Conservation (phyloP, 805 yeast genomes). For the Lipomyces chichibuensis region DNA sequence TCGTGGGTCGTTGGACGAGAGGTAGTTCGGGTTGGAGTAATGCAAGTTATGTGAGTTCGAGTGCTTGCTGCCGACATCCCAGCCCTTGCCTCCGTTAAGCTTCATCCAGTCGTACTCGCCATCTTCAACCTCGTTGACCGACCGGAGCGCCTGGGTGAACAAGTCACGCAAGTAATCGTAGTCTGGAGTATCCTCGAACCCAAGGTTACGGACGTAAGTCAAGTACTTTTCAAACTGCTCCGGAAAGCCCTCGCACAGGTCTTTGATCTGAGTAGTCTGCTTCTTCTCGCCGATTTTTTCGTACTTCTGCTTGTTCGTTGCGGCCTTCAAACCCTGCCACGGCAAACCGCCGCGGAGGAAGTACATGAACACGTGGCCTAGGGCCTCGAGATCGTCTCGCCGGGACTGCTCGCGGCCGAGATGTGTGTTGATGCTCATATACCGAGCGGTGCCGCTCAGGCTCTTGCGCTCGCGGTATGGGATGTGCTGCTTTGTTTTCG, state of each 20-base stretch:
- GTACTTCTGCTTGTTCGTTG: conserved; percentile 95
- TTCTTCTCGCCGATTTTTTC: conserved; percentile 97
- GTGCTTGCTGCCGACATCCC: conserved; percentile 67
- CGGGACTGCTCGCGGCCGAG: conserved; percentile 96
- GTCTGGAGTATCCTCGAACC: conserved; percentile 93
- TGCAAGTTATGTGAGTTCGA: conserved; percentile 36
- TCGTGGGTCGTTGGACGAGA: conserved; percentile 34
- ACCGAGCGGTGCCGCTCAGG: conserved; percentile 96
- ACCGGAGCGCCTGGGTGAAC: conserved; percentile 75
- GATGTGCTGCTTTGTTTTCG: conserved; percentile 90
- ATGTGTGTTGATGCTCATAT: conserved; percentile 97
- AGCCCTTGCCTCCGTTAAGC: conserved; percentile 90
- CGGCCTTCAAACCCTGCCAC: conserved; percentile 99
- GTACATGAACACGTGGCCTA: conserved; percentile 96
- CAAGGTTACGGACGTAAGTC: conserved; percentile 82
- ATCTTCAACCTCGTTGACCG: conserved; percentile 71
- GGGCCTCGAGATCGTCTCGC: conserved; percentile 93
- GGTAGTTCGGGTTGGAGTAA: conserved; percentile 35
- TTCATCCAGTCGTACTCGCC: conserved; percentile 98
- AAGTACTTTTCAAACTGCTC: conserved; percentile 91
- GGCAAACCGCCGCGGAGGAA: conserved; percentile 93
- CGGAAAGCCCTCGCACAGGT: conserved; percentile 86
- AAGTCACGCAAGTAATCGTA: conserved; percentile 82
- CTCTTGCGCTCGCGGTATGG: conserved; percentile 97
- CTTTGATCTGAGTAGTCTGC: conserved; percentile 82